Percentiles rank a stretch among this genome's conserved stretches.
phyloP scores from a whole-genome alignment of 2,329 filamentous ascomycete genomes.

The Aureobasidium sp. region DNA sequence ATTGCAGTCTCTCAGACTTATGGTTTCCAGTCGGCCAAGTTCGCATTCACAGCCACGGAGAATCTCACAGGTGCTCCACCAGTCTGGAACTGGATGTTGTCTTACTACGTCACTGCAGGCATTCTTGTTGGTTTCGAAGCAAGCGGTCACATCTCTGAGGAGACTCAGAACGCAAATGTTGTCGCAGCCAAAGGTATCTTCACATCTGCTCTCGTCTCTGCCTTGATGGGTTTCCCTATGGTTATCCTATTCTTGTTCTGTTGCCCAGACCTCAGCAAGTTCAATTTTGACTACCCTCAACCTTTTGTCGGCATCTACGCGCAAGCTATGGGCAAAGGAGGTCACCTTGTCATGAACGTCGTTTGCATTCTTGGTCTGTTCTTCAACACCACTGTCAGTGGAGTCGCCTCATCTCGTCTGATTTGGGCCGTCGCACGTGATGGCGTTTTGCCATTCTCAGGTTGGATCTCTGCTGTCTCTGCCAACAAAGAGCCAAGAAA shows the following conservation, averaged over 20 bases:
- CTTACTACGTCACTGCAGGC: constrained; percentile 52
- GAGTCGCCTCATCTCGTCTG: constrained; percentile 52
- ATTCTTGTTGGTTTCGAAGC: constrained; percentile 55
- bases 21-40: constrained; percentile 51
- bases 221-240: constrained; percentile 46
- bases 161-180: constrained; percentile 50
- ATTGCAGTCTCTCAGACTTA: constrained; percentile 48
- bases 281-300: constrained; percentile 47
- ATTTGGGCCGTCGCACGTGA: constrained; percentile 56
- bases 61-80: constrained; percentile 42
- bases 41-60: constrained; percentile 54
- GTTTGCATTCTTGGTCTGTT: constrained; percentile 42
- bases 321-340: constrained; percentile 46
- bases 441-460: constrained; percentile 51
- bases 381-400: constrained; percentile 53
- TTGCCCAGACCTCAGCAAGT: constrained; percentile 45
- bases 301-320: constrained; percentile 54
- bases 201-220: constrained; percentile 51
- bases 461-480: constrained; percentile 49
- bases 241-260: constrained; percentile 55
- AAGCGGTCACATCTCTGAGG: constrained; percentile 53
- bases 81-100: constrained; percentile 57
- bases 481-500: constrained; percentile 50
- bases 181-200: constrained; percentile 53
- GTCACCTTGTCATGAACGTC: constrained; percentile 55